Evolutionary conservation across 2,329 filamentous ascomycete species (phyloP).

Genomic region (Apiospora saccharicola): DNA sequence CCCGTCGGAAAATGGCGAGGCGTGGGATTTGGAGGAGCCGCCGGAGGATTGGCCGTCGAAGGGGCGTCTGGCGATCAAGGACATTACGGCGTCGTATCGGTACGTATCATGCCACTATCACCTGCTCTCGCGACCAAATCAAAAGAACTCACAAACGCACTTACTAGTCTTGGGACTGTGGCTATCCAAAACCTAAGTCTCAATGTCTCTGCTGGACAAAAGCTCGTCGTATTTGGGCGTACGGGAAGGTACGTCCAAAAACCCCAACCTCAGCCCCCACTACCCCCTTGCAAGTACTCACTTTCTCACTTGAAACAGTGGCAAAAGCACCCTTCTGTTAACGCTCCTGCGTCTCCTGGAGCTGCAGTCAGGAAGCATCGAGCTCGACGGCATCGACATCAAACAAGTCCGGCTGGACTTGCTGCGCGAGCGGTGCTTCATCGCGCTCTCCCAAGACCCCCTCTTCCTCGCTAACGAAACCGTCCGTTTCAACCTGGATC

Average conservation of each 20-base stretch:
- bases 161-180: conserved; percentile 27
- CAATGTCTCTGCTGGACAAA: conserved; percentile 50
- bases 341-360: conserved; percentile 37
- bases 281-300: not conserved
- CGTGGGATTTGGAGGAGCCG: conserved; percentile 14
- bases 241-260: conserved; percentile 52
- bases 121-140: no score
- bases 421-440: conserved; percentile 40
- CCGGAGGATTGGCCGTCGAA: conserved; percentile 38
- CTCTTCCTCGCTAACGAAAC: conserved; percentile 37
- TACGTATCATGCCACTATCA: no score
- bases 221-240: conserved; percentile 60
- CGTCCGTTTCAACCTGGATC: conserved; percentile 43
- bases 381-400: conserved; percentile 41
- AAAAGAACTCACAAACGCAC: not conserved
- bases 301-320: conserved; percentile 35
- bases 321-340: conserved; percentile 46
- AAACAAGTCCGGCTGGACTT: conserved; percentile 32
- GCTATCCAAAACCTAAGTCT: conserved; percentile 40
- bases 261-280: not conserved
- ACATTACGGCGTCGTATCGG: conserved; percentile 39
- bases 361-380: conserved; percentile 36
- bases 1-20: conserved; percentile 31
- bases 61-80: conserved; percentile 38
- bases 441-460: conserved; percentile 42